Percentiles rank a stretch among this genome's conserved stretches.
These are phyloP conservation scores for Chaetoscypha palmicola DNA, from an alignment of 2,329 filamentous ascomycete genomes.

Conservation along the genomic window DNA sequence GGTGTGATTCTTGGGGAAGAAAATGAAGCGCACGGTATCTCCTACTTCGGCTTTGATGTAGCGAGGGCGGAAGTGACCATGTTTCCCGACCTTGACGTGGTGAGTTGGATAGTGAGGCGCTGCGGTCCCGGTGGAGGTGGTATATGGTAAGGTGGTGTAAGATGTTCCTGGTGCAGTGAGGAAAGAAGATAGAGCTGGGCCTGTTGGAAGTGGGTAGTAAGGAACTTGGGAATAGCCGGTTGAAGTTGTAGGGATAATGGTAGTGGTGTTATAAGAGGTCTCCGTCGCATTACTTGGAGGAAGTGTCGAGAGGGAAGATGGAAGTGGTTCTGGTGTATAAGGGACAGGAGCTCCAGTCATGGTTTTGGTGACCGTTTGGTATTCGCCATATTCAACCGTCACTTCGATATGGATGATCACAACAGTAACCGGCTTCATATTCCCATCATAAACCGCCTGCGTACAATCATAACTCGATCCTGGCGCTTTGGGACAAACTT, in stretches of 20 bases:
- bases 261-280: neutral
- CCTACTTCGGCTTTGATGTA: constrained; percentile 9
- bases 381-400: neutral
- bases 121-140: neutral
- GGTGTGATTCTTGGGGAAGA: constrained; percentile 9
- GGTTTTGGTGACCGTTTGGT: neutral
- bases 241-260: neutral
- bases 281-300: too few species aligned
- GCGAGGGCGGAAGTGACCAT: constrained; percentile 8
- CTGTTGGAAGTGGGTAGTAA: neutral
- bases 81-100: constrained; percentile 8
- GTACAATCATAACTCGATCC: neutral
- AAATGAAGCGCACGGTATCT: constrained; percentile 11
- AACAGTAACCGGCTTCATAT: neutral
- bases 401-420: neutral
- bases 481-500: neutral
- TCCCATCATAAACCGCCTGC: neutral
- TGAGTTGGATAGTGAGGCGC: constrained; percentile 5
- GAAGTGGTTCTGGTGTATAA: neutral
- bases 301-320: too few species aligned
- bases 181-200: neutral
- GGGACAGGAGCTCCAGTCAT: neutral
- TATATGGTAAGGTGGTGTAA: neutral
- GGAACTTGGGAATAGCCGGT: neutral
- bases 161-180: neutral